Evolutionary conservation across 2,329 filamentous ascomycete genomes (phyloP).

Genomic region (Aspergillus bombycis): DNA sequence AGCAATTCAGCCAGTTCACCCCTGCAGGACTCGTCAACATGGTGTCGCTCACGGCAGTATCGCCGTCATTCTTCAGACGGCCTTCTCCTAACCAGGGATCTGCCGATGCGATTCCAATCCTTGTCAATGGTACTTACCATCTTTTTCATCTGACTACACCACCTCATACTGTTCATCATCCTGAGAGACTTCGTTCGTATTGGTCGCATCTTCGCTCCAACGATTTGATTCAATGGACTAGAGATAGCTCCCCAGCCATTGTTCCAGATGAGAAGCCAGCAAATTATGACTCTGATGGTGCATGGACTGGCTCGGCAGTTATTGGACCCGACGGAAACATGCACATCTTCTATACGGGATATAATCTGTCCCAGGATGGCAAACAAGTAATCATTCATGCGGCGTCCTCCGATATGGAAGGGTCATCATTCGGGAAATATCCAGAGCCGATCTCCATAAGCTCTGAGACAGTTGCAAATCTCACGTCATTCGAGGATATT

Average conservation of each 20-base stretch:
- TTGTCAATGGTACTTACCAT: slow-evolving; percentile 1
- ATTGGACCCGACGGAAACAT: not conserved
- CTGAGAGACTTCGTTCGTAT: slow-evolving; percentile 3
- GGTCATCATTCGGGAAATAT: not conserved
- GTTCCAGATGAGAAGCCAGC: not conserved
- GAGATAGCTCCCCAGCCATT: not conserved
- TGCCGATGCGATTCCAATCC: not conserved
- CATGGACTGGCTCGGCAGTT: not conserved
- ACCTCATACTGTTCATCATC: slow-evolving; percentile 2
- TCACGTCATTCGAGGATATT: not conserved
- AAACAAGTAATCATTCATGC: not conserved
- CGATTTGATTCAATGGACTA: not conserved
- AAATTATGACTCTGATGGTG: not conserved
- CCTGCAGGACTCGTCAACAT: not conserved
- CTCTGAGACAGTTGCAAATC: not conserved
- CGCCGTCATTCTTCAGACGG: not conserved
- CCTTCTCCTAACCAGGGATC: not conserved
- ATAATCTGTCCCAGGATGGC: not conserved
- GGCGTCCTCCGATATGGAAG: not conserved
- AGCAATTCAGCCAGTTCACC: not conserved
- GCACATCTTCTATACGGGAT: slow-evolving; percentile 2
- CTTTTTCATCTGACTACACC: not conserved
- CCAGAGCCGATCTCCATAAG: not conserved
- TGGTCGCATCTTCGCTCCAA: slow-evolving; percentile 3
- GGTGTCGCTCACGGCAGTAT: not conserved